These are phyloP conservation scores for Eudorina sp. DNA, from an alignment of 139 green algal species.

Conservation along the genomic window DNA sequence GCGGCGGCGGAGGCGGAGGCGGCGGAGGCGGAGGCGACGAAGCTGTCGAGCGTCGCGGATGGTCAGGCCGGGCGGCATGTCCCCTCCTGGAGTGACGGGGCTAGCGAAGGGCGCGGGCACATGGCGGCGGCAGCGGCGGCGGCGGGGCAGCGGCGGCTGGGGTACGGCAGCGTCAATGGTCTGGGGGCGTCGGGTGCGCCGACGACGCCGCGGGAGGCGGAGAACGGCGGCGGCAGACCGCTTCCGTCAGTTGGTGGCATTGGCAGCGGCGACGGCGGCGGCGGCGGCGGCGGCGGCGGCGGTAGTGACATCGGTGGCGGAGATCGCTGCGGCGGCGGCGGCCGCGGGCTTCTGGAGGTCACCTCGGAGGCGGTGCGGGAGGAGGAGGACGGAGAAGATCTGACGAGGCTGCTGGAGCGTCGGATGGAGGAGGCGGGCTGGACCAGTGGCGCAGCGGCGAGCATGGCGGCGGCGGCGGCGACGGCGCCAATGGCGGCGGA, in stretches of 20 bases:
- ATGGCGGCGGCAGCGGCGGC: not conserved
- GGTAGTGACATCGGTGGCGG: not conserved
- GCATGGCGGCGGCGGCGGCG: not conserved
- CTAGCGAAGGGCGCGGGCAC: too few species aligned
- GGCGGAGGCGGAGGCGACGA: not conserved
- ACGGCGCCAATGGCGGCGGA: not conserved
- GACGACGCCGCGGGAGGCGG: not conserved
- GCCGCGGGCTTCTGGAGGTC: too few species aligned
- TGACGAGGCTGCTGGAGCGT: not conserved
- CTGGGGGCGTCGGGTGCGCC: too few species aligned
- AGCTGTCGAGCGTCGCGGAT: too few species aligned
- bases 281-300: not conserved
- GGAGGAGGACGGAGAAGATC: not conserved
- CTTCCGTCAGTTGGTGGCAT: not conserved
- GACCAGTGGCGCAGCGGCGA: not conserved
- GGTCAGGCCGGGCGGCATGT: too few species aligned
- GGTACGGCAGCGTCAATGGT: not conserved
- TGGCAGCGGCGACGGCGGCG: not conserved
- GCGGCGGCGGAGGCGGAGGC: not conserved
- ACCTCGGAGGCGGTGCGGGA: too few species aligned
- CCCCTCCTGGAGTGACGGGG: too few species aligned
- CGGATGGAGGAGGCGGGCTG: slow-evolving; percentile 16
- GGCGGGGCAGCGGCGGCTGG: not conserved
- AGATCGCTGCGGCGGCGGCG: not conserved
- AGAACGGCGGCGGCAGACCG: too few species aligned